A percentile compares a stretch with the other conserved stretches of the same genome.
Evolutionary conservation across 345 rosid genomes (phyloP).

Genomic region (Acer campestre): DNA sequence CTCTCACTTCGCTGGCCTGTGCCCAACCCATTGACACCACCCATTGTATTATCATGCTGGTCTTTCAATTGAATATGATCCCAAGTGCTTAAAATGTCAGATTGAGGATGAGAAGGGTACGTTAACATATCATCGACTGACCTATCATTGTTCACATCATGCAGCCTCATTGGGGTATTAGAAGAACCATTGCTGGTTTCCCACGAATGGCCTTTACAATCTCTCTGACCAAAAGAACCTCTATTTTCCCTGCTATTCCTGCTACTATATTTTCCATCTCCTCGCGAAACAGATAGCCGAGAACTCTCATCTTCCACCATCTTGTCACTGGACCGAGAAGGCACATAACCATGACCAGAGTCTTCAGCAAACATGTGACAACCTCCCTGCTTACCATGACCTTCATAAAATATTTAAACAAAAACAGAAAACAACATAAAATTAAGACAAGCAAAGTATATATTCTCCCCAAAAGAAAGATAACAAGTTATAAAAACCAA

Average conservation of each 20-base stretch:
- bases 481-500: not conserved
- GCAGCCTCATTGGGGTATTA: constrained; percentile 49
- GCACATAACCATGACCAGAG: constrained; percentile 57
- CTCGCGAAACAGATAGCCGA: constrained; percentile 52
- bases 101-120: constrained; percentile 43
- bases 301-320: constrained; percentile 60
- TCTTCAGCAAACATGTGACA: constrained; percentile 74
- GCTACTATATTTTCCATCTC: constrained; percentile 62
- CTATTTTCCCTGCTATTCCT: constrained; percentile 67
- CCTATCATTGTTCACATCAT: constrained; percentile 55
- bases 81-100: constrained; percentile 50
- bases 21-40: constrained; percentile 47
- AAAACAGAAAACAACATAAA: constrained; percentile 25
- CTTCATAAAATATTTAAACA: constrained; percentile 54
- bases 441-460: constrained; percentile 30
- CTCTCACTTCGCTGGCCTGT: constrained; percentile 48
- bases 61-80: constrained; percentile 59
- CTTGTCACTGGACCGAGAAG: constrained; percentile 58
- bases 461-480: constrained; percentile 12
- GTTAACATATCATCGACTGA: constrained; percentile 59
- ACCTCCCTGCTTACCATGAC: constrained; percentile 90
- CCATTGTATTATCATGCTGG: constrained; percentile 46
- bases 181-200: constrained; percentile 68
- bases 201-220: constrained; percentile 71
- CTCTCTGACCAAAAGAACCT: constrained; percentile 68